Conservation (phyloP, 805 yeast genomes). For the Metschnikowia dekortorum region DNA sequence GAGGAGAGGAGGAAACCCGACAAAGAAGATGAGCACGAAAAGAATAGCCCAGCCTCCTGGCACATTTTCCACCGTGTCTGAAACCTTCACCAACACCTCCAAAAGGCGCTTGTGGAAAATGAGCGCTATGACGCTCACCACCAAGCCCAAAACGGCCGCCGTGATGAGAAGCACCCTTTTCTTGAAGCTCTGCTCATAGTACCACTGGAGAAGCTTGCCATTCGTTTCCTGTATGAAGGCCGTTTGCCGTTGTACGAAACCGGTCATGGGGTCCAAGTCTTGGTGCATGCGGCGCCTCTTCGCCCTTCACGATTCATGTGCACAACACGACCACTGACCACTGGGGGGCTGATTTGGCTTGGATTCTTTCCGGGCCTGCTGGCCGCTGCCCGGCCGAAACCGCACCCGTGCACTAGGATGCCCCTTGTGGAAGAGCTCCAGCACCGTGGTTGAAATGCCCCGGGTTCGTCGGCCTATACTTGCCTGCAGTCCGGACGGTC, state of each 20-base stretch:
- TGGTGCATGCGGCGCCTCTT: background rate
- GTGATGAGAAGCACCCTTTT: constrained; percentile 12
- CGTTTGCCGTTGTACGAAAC: background rate
- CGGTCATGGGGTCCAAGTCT: background rate
- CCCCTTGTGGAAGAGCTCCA: too few species aligned
- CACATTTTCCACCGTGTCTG: constrained; percentile 43
- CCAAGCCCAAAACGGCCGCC: constrained; percentile 16
- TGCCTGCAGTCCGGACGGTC: too few species aligned
- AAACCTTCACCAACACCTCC: constrained; percentile 32
- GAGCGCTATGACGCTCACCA: constrained; percentile 18
- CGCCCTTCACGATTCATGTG: background rate
- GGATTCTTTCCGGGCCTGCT: too few species aligned
- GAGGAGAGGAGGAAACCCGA: constrained; percentile 85
- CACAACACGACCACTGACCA: background rate
- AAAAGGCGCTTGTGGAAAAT: constrained; percentile 37
- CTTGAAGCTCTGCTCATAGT: constrained; percentile 13
- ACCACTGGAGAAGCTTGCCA: constrained; percentile 14
- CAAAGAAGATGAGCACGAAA: constrained; percentile 51
- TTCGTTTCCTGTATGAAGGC: constrained; percentile 4
- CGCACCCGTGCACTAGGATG: too few species aligned
- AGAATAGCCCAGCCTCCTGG: constrained; percentile 44
- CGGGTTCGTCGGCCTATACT: too few species aligned
- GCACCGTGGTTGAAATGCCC: too few species aligned
- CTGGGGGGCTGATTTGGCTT: too few species aligned
- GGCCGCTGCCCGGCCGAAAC: too few species aligned